Base-by-base conservation (phyloP, 148 eudicot species). In the Spergularia bocconei region DNA sequence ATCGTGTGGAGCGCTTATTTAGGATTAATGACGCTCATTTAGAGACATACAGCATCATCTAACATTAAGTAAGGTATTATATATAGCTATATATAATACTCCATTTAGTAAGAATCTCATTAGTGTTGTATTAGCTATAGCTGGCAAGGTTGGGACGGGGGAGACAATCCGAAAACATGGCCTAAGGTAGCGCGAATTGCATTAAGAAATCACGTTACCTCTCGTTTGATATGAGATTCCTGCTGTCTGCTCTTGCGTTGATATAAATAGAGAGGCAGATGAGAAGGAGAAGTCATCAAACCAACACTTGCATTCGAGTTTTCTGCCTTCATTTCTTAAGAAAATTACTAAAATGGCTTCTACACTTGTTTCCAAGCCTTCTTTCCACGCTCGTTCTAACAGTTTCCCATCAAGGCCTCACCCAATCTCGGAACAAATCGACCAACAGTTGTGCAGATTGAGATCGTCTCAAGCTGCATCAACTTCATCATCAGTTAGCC, bases 351-450 rank as follows among this genome's bases (percentile, higher is more conserved):
- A 78, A n/a, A 79, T 84, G 86, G 79, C 86, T 51, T 71, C 36
- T 29, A 29, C 36, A 29, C 36, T 29, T 29, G 36, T 29, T 29
- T 29, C 36, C 36, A 29, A 29, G 36, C 36, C 36, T 29, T 29
- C 79, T 64, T 74, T 65, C 76, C 82, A 72, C 36, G 70, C 76
- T 29, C 82, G 87, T 21, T 84, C 87, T 9, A 68, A 81, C 69
- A 81, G 87, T 63, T 85, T 85, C 21, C 81, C 83, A 64, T 73
- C 85, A 20, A 77, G 79, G 56, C 67, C 87, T 51, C 83, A 79
- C 70, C 79, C 81, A 70, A 47, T 73, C 63, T 16, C 63, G 11
- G 70, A 59, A 25, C 83, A 79, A 54, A 41, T 82, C 19, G 71
- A 70, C 5, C 71, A 85, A 48, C 81, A 70, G 9, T 54, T 82